Percentiles rank a stretch among this genome's conserved stretches.
Evolutionary conservation across 2,329 filamentous ascomycete genomes (phyloP).

Genomic region (Ambrosiella beaveri): DNA sequence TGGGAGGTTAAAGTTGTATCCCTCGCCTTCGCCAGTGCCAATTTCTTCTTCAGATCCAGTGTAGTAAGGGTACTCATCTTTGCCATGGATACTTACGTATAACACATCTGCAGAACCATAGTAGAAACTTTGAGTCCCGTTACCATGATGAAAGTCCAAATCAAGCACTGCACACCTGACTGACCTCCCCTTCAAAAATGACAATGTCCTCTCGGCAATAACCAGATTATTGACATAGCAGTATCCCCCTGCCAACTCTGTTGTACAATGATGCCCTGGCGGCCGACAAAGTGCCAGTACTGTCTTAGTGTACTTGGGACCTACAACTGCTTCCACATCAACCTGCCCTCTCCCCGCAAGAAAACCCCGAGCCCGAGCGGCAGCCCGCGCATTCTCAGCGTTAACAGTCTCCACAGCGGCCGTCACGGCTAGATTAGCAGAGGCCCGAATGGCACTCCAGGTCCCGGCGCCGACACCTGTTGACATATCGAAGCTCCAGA

Average conservation of each 20-base stretch:
- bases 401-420: slow-evolving; percentile 11
- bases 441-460: slow-evolving; percentile 14
- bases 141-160: slow-evolving; percentile 18
- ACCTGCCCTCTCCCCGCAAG: not conserved
- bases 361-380: slow-evolving; percentile 4
- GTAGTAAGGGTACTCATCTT: slow-evolving; percentile 21
- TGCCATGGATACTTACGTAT: slow-evolving; percentile 20
- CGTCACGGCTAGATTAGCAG: slow-evolving; percentile 15
- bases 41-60: slow-evolving; percentile 14
- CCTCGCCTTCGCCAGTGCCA: slow-evolving; percentile 14
- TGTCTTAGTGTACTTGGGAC: slow-evolving; percentile 1
- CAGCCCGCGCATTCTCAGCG: not conserved
- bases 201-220: slow-evolving; percentile 15
- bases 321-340: not conserved
- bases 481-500: slow-evolving; percentile 17
- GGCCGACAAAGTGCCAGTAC: slow-evolving; percentile 16
- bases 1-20: slow-evolving; percentile 15
- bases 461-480: slow-evolving; percentile 15
- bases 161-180: slow-evolving; percentile 16
- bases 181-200: slow-evolving; percentile 6
- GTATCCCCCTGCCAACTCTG: slow-evolving; percentile 17
- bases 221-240: slow-evolving; percentile 19
- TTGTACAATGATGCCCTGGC: slow-evolving; percentile 17
- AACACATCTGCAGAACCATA: slow-evolving; percentile 18
- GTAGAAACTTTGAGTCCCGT: slow-evolving; percentile 18